These are phyloP conservation scores for Chrysoporthe cubensis DNA, from an alignment of 2,329 filamentous ascomycete genomes.

Conservation along the genomic window DNA sequence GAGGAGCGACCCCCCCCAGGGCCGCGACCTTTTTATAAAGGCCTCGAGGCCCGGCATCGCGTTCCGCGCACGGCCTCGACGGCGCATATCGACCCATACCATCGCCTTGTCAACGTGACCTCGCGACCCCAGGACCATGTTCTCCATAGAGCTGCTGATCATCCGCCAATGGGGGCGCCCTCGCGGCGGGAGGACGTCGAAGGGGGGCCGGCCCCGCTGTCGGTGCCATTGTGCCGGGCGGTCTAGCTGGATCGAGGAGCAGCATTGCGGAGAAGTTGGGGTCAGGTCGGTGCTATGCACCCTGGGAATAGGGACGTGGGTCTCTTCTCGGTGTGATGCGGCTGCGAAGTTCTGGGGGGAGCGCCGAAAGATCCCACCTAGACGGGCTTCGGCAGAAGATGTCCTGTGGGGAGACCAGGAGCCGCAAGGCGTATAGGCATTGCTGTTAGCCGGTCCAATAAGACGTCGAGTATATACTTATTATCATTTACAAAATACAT, in stretches of 20 bases:
- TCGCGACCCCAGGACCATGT: not conserved
- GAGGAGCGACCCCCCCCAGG: not conserved
- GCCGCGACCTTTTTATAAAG: not conserved
- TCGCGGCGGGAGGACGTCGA: not conserved
- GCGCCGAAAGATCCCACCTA: not conserved
- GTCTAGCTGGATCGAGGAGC: constrained; percentile 4
- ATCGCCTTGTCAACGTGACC: not conserved
- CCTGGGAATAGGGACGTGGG: not conserved
- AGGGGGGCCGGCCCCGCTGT: not conserved
- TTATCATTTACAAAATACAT: not conserved
- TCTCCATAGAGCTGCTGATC: not conserved
- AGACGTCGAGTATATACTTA: not conserved
- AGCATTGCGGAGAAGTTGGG: constrained; percentile 18
- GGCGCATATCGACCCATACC: no score
- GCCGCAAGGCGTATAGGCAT: not conserved
- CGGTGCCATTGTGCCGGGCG: constrained; percentile 11
- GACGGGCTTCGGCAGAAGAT: not conserved
- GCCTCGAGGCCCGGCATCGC: no score
- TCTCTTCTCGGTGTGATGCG: constrained; percentile 4
- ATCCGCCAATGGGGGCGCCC: not conserved
- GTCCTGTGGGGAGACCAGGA: not conserved
- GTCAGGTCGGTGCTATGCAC: not conserved
- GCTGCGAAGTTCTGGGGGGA: not conserved
- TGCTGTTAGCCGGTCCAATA: not conserved
- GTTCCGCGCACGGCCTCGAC: not conserved